Conservation (phyloP, 106 monocot genomes). For the Acanthochlamys bracteata region DNA sequence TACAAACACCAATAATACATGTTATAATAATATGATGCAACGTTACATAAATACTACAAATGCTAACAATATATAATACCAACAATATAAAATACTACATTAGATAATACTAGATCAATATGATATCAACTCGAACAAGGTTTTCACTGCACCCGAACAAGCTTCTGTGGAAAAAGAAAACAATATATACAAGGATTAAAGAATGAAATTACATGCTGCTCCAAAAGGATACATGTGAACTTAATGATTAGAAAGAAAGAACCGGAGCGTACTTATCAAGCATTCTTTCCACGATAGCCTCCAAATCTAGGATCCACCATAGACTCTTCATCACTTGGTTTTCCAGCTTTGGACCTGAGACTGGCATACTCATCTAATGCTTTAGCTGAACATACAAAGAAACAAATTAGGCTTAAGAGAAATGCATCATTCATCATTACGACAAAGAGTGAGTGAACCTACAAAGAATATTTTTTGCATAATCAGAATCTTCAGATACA, state of each 20-base stretch:
- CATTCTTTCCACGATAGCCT: conserved; percentile 95
- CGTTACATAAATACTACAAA: too few relatives aligned
- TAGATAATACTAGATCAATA: too few relatives aligned
- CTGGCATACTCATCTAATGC: conserved; percentile 93
- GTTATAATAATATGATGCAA: too few relatives aligned
- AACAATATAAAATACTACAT: too few relatives aligned
- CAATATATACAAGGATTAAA: too few relatives aligned
- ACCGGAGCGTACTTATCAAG: conserved; percentile 81
- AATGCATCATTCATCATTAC: not conserved
- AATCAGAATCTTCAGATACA: conserved; percentile 90
- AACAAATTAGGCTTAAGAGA: not conserved
- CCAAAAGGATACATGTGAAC: too few relatives aligned
- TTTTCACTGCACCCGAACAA: too few relatives aligned
- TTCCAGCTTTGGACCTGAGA: conserved; percentile 51
- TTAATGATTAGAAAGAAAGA: not conserved
- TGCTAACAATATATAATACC: too few relatives aligned
- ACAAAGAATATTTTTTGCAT: conserved; percentile 82
- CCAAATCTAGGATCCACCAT: conserved; percentile 78
- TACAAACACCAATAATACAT: too few relatives aligned
- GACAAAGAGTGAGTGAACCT: conserved; percentile 5
- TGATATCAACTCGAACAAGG: too few relatives aligned
- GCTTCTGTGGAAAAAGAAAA: too few relatives aligned
- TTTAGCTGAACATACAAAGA: conserved; percentile 48
- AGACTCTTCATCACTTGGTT: conserved; percentile 30
- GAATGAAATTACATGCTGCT: too few relatives aligned